These are phyloP conservation scores for Isatis lusitanica DNA, from an alignment of 441 rosid species.

Conservation along the genomic window DNA sequence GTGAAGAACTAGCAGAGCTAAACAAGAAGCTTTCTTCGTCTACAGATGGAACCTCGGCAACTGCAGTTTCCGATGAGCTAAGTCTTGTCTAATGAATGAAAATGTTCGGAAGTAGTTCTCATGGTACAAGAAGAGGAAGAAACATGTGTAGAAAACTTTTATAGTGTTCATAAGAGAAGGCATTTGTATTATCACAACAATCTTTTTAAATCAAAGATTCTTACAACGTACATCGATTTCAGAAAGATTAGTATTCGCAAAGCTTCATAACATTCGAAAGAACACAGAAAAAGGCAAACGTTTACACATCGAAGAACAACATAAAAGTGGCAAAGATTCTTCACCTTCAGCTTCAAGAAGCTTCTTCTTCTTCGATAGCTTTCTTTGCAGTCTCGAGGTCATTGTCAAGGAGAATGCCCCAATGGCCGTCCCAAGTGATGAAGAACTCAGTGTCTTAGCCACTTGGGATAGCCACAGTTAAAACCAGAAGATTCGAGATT, in stretches of 20 bases:
- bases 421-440: conserved; percentile 84
- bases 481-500: background rate
- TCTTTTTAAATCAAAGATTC: conserved; percentile 8
- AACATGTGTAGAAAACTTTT: conserved; percentile 14
- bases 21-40: conserved; percentile 57
- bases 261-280: background rate
- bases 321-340: background rate
- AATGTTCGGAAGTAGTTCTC: background rate
- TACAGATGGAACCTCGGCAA: conserved; percentile 26
- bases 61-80: conserved; percentile 52
- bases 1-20: conserved; percentile 74
- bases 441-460: conserved; percentile 87
- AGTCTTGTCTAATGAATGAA: conserved; percentile 51
- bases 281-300: background rate
- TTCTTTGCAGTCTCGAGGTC: conserved; percentile 64
- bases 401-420: conserved; percentile 80
- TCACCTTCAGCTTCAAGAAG: background rate
- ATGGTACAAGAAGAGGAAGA: conserved; percentile 4
- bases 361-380: conserved; percentile 57
- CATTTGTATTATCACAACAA: conserved; percentile 2
- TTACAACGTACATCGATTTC: background rate
- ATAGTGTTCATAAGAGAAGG: conserved; percentile 14
- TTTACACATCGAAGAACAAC: background rate
- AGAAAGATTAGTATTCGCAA: background rate
- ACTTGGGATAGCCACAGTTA: too few species aligned